These are phyloP conservation scores for Fragilariopsis cylindrus DNA, from an alignment of 108 stramenopile species.

Conservation along the genomic window DNA sequence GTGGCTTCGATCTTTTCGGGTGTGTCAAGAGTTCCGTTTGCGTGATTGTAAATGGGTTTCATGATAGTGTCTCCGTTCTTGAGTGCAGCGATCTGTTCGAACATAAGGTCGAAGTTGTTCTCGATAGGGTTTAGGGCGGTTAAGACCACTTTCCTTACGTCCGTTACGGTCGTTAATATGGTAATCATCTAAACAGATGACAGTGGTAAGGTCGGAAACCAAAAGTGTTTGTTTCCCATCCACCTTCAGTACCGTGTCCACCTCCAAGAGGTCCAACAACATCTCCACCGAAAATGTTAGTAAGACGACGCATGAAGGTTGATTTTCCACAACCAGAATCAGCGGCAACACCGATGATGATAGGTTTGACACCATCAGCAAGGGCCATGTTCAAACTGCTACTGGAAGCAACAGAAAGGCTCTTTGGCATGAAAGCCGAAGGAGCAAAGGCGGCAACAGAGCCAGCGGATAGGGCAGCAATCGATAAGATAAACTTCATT, in stretches of 20 bases:
- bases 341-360: slow-evolving; percentile 96
- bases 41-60: slow-evolving; percentile 99
- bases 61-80: slow-evolving; percentile 91
- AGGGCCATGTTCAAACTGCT: slow-evolving; percentile 73
- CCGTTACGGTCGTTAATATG: slow-evolving; percentile 96
- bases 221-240: slow-evolving; percentile 99
- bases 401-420: slow-evolving; percentile 30
- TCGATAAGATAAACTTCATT: slow-evolving; percentile 49
- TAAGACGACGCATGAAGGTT: slow-evolving; percentile 98
- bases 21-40: slow-evolving; percentile 96
- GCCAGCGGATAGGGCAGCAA: slow-evolving; percentile 29
- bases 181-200: slow-evolving; percentile 98
- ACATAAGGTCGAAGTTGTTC: slow-evolving; percentile 98
- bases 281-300: slow-evolving; percentile 95
- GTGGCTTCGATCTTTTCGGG: slow-evolving; percentile 95
- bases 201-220: slow-evolving; percentile 95
- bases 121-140: slow-evolving; percentile 92
- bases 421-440: slow-evolving; percentile 54
- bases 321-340: slow-evolving; percentile 98
- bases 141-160: slow-evolving; percentile 90
- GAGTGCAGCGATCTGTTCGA: slow-evolving; percentile 92
- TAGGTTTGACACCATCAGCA: slow-evolving; percentile 69
- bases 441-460: slow-evolving; percentile 59
- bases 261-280: slow-evolving; percentile 93
- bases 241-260: slow-evolving; percentile 87